A percentile compares a stretch with the other conserved stretches of the same genome.
phyloP scores from a whole-genome alignment of 371 early-diverging fungal genomes.

The Lichtheimia ramosa region DNA sequence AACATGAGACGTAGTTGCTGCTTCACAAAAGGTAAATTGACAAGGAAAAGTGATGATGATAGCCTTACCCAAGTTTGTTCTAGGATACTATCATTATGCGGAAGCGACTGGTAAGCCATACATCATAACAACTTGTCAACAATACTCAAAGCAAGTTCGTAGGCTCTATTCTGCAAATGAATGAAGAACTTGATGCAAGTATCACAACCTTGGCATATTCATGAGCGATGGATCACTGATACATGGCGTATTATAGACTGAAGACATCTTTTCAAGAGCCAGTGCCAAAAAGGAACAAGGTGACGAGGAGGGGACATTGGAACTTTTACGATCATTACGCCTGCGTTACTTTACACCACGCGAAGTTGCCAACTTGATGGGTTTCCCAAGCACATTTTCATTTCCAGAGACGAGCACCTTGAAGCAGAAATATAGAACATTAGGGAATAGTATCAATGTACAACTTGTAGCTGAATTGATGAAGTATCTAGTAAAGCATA shows the following conservation, averaged over 20 bases:
- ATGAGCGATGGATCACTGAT: constrained; percentile 3
- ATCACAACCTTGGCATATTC: neutral
- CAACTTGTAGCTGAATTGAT: constrained; percentile 59
- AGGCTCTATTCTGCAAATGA: constrained; percentile 66
- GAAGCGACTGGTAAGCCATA: constrained; percentile 66
- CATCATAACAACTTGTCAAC: neutral
- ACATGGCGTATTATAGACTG: constrained; percentile 17
- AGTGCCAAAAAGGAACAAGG: constrained; percentile 19
- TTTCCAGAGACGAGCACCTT: constrained; percentile 57
- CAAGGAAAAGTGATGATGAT: neutral
- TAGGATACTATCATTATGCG: constrained; percentile 73
- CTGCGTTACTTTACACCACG: constrained; percentile 79
- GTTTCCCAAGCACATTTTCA: constrained; percentile 61
- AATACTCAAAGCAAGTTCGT: neutral
- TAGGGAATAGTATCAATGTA: constrained; percentile 74
- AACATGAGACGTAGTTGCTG: constrained; percentile 70
- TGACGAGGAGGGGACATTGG: constrained; percentile 27
- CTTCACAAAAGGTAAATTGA: constrained; percentile 74
- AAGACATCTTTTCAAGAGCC: constrained; percentile 22
- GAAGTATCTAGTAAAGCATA: constrained; percentile 81
- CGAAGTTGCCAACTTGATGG: constrained; percentile 81
- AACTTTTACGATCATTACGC: constrained; percentile 35
- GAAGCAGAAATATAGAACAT: constrained; percentile 64
- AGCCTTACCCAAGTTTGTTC: too few species aligned
- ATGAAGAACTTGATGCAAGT: constrained; percentile 50